Conservation (phyloP, 345 rosid genomes). For the Citrus medica region DNA sequence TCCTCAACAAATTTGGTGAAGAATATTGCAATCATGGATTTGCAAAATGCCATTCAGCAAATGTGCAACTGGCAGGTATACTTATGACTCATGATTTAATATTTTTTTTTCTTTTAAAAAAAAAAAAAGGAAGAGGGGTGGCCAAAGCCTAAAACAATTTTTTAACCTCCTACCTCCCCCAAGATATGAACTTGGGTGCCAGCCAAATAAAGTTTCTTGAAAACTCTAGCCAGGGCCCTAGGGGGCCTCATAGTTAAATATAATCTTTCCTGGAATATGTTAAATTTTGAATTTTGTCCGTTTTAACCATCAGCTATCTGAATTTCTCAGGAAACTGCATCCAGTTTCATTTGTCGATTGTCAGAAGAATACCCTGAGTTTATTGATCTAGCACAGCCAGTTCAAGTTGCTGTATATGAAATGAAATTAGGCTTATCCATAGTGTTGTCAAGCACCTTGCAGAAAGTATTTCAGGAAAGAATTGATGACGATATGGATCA, state of each 20-base stretch:
- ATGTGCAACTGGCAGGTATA: conserved; percentile 85
- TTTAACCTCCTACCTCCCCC: no score
- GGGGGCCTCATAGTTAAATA: neutral
- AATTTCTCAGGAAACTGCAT: conserved; percentile 67
- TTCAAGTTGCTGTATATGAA: conserved; percentile 90
- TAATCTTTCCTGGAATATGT: neutral
- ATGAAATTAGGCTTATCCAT: conserved; percentile 83
- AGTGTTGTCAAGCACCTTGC: conserved; percentile 46
- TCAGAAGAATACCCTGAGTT: conserved; percentile 63
- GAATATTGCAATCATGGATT: conserved; percentile 38
- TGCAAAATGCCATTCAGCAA: conserved; percentile 48
- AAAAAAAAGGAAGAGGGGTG: no score
- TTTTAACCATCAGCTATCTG: conserved; percentile 16
- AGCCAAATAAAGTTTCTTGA: no score
- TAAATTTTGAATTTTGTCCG: neutral
- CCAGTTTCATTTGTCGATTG: conserved; percentile 53
- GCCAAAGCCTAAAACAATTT: no score
- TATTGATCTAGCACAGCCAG: conserved; percentile 72
- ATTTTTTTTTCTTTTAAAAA: no score
- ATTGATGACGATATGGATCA: conserved; percentile 46
- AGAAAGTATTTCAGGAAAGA: conserved; percentile 34
- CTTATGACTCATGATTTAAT: neutral
- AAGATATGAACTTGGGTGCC: no score
- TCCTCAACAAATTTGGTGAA: conserved; percentile 39
- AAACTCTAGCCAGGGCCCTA: no score